A percentile compares a stretch with the other conserved stretches of the same genome.
Conservation (phyloP, 768 basidiomycete species). For the Kondoa subrosea region DNA sequence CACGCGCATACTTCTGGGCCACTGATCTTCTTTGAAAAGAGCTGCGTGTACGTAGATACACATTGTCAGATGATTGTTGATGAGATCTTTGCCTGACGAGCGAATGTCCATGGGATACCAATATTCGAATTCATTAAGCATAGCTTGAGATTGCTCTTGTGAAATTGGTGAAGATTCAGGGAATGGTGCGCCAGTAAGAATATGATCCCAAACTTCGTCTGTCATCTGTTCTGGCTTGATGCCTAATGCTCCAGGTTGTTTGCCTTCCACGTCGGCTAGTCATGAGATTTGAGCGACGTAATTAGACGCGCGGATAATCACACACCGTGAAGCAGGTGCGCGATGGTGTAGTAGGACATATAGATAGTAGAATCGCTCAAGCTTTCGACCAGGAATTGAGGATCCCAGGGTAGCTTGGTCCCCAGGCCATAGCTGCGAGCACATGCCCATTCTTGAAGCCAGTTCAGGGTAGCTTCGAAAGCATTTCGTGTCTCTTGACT, state of each 20-base stretch:
- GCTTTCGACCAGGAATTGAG: slow-evolving; percentile 87
- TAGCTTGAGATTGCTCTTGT: slow-evolving; percentile 57
- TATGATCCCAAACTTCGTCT: slow-evolving; percentile 77
- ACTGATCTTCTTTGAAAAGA: slow-evolving; percentile 70
- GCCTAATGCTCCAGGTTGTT: slow-evolving; percentile 59
- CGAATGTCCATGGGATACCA: slow-evolving; percentile 98
- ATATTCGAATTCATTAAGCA: slow-evolving; percentile 84
- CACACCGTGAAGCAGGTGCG: slow-evolving; percentile 78
- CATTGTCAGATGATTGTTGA: slow-evolving; percentile 90
- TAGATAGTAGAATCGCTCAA: slow-evolving; percentile 95
- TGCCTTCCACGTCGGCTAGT: slow-evolving; percentile 45
- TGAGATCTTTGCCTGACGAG: slow-evolving; percentile 91
- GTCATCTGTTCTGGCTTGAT: slow-evolving; percentile 85
- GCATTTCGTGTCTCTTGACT: slow-evolving; percentile 75
- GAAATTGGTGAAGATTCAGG: slow-evolving; percentile 44
- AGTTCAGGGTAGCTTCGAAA: slow-evolving; percentile 77
- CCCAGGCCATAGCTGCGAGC: slow-evolving; percentile 95
- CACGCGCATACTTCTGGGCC: slow-evolving; percentile 78
- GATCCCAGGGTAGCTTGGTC: slow-evolving; percentile 90
- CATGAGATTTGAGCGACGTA: neutral
- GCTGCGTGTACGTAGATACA: slow-evolving; percentile 89
- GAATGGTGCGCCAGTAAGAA: slow-evolving; percentile 35
- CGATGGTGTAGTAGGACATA: slow-evolving; percentile 93
- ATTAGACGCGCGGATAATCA: neutral
- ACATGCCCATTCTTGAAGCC: slow-evolving; percentile 98